Evolutionary conservation across 257 asterid species (phyloP).

Genomic region (Eucommia ulmoides): DNA sequence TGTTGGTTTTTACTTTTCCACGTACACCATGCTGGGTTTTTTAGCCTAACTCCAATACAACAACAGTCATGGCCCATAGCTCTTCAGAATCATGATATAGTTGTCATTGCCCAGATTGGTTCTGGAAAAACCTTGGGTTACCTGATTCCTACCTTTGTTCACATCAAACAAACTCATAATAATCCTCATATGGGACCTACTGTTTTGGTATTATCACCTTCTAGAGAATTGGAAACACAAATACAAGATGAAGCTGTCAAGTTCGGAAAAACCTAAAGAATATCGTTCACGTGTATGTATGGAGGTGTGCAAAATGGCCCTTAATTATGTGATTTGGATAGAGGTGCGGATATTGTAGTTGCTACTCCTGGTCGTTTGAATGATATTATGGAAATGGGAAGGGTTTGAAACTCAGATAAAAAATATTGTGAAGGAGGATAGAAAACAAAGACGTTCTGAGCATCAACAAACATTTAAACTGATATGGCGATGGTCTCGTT

Average conservation of each 20-base stretch:
- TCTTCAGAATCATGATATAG: slow-evolving; percentile 17
- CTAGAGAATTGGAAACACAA: slow-evolving; percentile 96
- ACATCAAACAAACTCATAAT: slow-evolving; percentile 5
- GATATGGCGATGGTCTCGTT: too few relatives aligned
- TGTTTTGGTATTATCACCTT: slow-evolving; percentile 37
- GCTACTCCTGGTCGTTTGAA: slow-evolving; percentile 98
- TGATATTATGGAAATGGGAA: slow-evolving; percentile 90
- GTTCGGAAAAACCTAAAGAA: slow-evolving; percentile 76
- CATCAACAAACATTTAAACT: too few relatives aligned
- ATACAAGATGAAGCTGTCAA: slow-evolving; percentile 90
- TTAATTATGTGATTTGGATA: slow-evolving; percentile 66
- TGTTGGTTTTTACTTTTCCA: slow-evolving; percentile 39
- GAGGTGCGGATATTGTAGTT: slow-evolving; percentile 91
- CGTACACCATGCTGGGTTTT: slow-evolving; percentile 37
- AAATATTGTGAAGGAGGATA: slow-evolving; percentile 91
- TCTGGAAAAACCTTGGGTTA: slow-evolving; percentile 22
- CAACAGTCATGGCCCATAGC: slow-evolving; percentile 23
- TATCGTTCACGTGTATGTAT: slow-evolving; percentile 92
- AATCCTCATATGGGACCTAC: neutral
- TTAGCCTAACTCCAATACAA: slow-evolving; percentile 20
- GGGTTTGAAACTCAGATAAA: slow-evolving; percentile 96
- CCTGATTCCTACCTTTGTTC: slow-evolving; percentile 15
- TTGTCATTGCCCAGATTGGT: slow-evolving; percentile 19
- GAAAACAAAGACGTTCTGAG: too few relatives aligned
- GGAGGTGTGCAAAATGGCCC: slow-evolving; percentile 94